Base-by-base conservation (phyloP, 106 monocot species). In the Triglochin maritima region DNA sequence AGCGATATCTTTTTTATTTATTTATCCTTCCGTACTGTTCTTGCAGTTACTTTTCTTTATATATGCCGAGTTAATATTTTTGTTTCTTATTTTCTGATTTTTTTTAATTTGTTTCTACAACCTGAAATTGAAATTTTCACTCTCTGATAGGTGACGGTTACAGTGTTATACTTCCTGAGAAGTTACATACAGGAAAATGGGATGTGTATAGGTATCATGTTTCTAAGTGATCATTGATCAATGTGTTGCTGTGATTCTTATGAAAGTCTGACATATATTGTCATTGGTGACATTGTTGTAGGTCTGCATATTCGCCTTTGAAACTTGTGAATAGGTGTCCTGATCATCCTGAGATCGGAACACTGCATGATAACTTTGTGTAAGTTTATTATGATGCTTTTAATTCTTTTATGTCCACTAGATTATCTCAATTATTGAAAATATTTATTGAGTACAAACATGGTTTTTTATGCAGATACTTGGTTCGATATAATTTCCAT, bases 331-430 rank as follows among this genome's bases (percentile, higher is more conserved):
- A 52, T 71, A 65, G 86, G 74, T 86, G 62, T 56, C 72, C 76
- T 41, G 80, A 83, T 45, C 81, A 81, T 41, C 86, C 98, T 68
- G 76, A 88, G 47, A 86, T 92, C 62, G 73, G 75, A 77, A 98
- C 98, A 12, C 73, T 92, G 72, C 98, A 92, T 79, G 98, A 98
- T 77, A 98, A 92, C 55, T 98, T 98, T 79, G 85, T 78, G 98
- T 98, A 70, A 92, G 91, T 47, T 55, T 67, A 3, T 3, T 6
- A 64, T 5, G 47, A n/a, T 6, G n/a, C 44, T 43, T 29, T 29
- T 29, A 29, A 29, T 29, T 29, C 29, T 29, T 29, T 29, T 29
- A 29, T 29, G 29, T 29, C 29, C 29, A 29, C 29, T 29, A 29
- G 29, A 29, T 29, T 29, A 1, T 29, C 29, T 29, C 29, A 29